Evolutionary conservation across 345 rosid genomes (phyloP).

Genomic region (Pugionium dolabratum): DNA sequence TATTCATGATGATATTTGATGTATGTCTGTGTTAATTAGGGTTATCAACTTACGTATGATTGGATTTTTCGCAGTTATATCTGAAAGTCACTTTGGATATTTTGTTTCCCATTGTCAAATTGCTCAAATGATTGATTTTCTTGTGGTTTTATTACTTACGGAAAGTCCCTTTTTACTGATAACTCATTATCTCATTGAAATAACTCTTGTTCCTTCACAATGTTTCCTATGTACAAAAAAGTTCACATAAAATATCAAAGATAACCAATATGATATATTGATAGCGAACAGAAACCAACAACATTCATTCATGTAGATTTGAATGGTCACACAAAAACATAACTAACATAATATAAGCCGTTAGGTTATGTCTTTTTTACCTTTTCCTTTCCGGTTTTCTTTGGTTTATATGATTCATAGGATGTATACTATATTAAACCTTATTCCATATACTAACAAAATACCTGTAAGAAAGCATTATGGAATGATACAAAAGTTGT

Average conservation of each 20-base stretch:
- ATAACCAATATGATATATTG: too few relatives aligned
- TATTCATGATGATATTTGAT: not conserved
- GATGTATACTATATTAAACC: not conserved
- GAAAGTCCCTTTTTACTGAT: too few relatives aligned
- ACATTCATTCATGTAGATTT: too few relatives aligned
- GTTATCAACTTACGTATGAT: not conserved
- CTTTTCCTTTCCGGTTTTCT: not conserved
- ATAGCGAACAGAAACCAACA: too few relatives aligned
- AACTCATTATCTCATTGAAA: too few relatives aligned
- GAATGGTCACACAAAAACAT: too few relatives aligned
- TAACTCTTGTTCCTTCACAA: too few relatives aligned
- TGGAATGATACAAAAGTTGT: slow-evolving; percentile 9
- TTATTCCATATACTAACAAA: not conserved
- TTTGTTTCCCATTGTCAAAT: not conserved
- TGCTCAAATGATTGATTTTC: not conserved
- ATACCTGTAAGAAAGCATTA: slow-evolving; percentile 2
- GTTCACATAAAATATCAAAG: too few relatives aligned
- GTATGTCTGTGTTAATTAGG: not conserved
- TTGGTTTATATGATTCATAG: not conserved
- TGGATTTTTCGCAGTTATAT: too few relatives aligned
- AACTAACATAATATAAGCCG: too few relatives aligned
- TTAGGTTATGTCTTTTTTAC: too few relatives aligned
- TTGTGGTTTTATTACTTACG: not conserved
- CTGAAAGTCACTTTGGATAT: not conserved
- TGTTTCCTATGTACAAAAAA: too few relatives aligned